phyloP scores from a whole-genome alignment of 140 eudicot genomes.

The Senecio squalidus region DNA sequence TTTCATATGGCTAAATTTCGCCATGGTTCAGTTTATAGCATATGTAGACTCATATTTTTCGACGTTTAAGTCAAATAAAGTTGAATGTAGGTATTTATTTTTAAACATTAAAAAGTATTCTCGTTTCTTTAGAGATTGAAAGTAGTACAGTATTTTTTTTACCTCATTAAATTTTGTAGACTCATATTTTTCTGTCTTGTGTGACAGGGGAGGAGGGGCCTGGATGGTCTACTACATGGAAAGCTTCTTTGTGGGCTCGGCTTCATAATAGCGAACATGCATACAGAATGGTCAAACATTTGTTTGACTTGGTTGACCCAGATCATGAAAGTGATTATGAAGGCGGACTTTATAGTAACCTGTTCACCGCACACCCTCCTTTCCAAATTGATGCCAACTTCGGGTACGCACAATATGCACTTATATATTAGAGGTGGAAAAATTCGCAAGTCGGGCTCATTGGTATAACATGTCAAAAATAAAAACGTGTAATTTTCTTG shows the following conservation, averaged over 20 bases:
- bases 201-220: slow-evolving; percentile 77
- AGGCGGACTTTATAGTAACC: slow-evolving; percentile 77
- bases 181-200: background rate
- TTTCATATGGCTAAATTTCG: too few species aligned
- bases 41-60: too few species aligned
- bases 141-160: slow-evolving; percentile 4
- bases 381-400: slow-evolving; percentile 89
- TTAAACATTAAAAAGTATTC: background rate
- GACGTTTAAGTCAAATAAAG: background rate
- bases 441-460: too few species aligned
- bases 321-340: slow-evolving; percentile 47
- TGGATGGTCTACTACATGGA: slow-evolving; percentile 89
- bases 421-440: too few species aligned
- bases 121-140: background rate
- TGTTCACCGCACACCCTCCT: slow-evolving; percentile 81
- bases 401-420: slow-evolving; percentile 39
- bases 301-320: slow-evolving; percentile 76
- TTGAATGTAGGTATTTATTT: background rate
- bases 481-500: too few species aligned
- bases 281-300: slow-evolving; percentile 69
- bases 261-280: slow-evolving; percentile 65
- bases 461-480: too few species aligned
- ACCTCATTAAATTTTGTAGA: background rate
- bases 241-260: slow-evolving; percentile 79
- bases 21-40: too few species aligned